phyloP scores from a whole-genome alignment of 179 eudicot species.

The Amaranthus tricolor region DNA sequence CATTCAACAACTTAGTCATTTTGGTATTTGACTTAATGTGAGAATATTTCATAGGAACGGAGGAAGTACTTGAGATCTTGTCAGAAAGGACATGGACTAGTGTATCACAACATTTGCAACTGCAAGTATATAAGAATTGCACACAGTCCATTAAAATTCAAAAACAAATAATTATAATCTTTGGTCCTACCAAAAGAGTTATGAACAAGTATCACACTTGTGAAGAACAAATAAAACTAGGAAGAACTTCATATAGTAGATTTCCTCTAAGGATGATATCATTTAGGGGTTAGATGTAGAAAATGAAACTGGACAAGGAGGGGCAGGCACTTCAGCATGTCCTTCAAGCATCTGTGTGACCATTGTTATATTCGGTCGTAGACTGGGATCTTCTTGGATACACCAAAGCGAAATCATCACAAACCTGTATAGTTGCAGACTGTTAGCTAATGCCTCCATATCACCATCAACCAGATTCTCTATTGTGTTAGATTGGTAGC shows the following conservation, averaged over 20 bases:
- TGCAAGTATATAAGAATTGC: too few species aligned
- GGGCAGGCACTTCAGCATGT: conserved; percentile 22
- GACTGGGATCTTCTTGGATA: conserved; percentile 32
- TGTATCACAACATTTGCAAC: too few species aligned
- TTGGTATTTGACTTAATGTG: too few species aligned
- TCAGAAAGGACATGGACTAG: too few species aligned
- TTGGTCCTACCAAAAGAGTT: background rate
- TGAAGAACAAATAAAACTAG: background rate
- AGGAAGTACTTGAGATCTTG: too few species aligned
- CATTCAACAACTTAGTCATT: too few species aligned
- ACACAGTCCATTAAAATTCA: too few species aligned
- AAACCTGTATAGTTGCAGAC: conserved; percentile 11
- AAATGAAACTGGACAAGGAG: conserved; percentile 16
- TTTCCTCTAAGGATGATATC: too few species aligned
- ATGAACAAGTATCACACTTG: background rate
- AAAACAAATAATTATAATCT: background rate
- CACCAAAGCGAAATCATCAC: conserved; percentile 34
- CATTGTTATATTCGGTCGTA: conserved; percentile 33
- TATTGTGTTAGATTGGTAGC: conserved; percentile 15
- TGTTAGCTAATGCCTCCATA: conserved; percentile 18
- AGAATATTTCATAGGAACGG: too few species aligned
- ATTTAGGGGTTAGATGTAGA: background rate
- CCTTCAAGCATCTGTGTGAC: conserved; percentile 36
- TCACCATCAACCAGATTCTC: conserved; percentile 22
- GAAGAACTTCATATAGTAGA: background rate